Conservation (phyloP, 371 early-diverging fungal species). For the Circinella minor region DNA sequence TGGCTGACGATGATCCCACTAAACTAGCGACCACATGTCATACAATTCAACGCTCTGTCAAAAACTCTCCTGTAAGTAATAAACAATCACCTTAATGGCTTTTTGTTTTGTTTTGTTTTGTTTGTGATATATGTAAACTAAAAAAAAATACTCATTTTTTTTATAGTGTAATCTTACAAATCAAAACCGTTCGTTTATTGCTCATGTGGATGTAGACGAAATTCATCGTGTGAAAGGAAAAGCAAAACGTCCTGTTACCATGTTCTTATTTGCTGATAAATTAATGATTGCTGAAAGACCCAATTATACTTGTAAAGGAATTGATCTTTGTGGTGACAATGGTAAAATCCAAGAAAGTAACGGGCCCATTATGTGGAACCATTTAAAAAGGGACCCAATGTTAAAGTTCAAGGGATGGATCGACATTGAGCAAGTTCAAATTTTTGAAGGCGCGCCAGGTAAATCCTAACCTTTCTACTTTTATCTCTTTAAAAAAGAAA, state of each 20-base stretch:
- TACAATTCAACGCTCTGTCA: constrained; percentile 43
- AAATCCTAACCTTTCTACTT: constrained; percentile 6
- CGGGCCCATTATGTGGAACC: constrained; percentile 10
- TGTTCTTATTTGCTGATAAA: constrained; percentile 49
- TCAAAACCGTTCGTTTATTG: constrained; percentile 42
- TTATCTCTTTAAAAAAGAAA: not conserved
- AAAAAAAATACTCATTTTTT: too few relatives aligned
- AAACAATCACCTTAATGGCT: not conserved
- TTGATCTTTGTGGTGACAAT: constrained; percentile 27
- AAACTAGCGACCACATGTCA: constrained; percentile 45
- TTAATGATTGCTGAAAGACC: constrained; percentile 48
- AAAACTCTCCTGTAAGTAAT: constrained; percentile 40
- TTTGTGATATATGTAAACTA: too few relatives aligned
- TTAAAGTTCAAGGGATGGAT: constrained; percentile 56
- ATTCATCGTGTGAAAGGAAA: constrained; percentile 35
- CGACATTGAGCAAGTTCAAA: constrained; percentile 44
- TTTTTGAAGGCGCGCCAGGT: constrained; percentile 51
- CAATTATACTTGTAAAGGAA: constrained; percentile 29
- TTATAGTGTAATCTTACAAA: constrained; percentile 44
- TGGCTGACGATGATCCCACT: constrained; percentile 51
- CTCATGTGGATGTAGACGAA: constrained; percentile 48
- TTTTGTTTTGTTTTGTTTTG: too few relatives aligned
- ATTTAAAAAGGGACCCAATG: constrained; percentile 20
- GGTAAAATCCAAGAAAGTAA: not conserved
- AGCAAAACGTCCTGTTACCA: constrained; percentile 38